Evolutionary conservation across 768 basidiomycete genomes (phyloP).

Genomic region (Omphalotus guepiniiformis): DNA sequence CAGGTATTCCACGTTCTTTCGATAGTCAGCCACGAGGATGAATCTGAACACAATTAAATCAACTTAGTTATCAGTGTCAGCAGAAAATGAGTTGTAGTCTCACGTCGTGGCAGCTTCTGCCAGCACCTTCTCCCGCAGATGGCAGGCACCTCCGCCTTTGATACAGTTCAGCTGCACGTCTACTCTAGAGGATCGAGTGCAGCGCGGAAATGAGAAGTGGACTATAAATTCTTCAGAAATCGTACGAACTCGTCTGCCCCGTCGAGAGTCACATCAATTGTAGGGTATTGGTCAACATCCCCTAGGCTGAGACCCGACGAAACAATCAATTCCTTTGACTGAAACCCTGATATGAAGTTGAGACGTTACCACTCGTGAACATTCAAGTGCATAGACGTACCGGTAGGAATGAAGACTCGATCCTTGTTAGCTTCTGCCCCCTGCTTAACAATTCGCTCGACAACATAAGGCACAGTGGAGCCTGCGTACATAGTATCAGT

Average conservation of each 20-base stretch:
- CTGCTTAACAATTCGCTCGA: constrained; percentile 88
- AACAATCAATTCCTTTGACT: constrained; percentile 94
- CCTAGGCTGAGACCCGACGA: constrained; percentile 71
- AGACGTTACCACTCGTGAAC: no score
- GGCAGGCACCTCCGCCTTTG: constrained; percentile 97
- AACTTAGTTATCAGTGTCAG: not conserved
- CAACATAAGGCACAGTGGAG: constrained; percentile 94
- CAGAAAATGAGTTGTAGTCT: not conserved
- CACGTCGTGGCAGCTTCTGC: constrained; percentile 92
- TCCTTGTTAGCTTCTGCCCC: constrained; percentile 69
- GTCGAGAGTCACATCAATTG: constrained; percentile 95
- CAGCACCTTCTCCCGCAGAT: constrained; percentile 93
- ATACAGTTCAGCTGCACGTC: constrained; percentile 86
- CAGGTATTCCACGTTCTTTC: constrained; percentile 83
- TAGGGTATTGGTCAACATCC: constrained; percentile 84
- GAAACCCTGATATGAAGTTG: constrained; percentile 58
- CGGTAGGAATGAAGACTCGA: constrained; percentile 88
- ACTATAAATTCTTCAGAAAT: not conserved
- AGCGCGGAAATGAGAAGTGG: not conserved
- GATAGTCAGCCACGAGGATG: constrained; percentile 90
- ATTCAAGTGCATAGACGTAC: constrained; percentile 41
- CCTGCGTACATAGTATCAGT: constrained; percentile 35
- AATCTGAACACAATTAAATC: constrained; percentile 44
- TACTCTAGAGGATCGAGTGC: constrained; percentile 54
- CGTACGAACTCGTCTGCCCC: constrained; percentile 88